Conservation (phyloP, 768 basidiomycete genomes). For the Nidula microcarpa region DNA sequence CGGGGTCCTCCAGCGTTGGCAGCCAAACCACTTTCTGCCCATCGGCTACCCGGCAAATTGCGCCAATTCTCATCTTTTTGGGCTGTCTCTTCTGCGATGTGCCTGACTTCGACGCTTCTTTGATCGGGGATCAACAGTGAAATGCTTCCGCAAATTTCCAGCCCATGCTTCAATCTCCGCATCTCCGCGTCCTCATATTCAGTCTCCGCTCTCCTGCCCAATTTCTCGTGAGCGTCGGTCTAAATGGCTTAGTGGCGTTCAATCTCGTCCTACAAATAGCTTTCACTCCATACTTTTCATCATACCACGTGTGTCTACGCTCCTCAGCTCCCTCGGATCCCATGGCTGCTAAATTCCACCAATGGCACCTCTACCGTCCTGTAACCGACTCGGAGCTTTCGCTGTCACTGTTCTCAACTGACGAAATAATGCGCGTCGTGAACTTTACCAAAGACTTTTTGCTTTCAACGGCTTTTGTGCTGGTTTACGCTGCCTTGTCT, state of each 20-base stretch:
- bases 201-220: slow-evolving; percentile 14
- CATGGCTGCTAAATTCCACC: slow-evolving; percentile 9
- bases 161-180: slow-evolving; percentile 22
- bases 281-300: slow-evolving; percentile 8
- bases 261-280: slow-evolving; percentile 18
- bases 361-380: slow-evolving; percentile 6
- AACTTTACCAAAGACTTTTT: too few relatives aligned
- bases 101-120: slow-evolving; percentile 33
- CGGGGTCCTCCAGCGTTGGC: slow-evolving; percentile 2
- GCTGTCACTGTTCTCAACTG: too few relatives aligned
- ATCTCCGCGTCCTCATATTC: slow-evolving; percentile 11
- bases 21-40: slow-evolving; percentile 4
- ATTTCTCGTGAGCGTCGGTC: slow-evolving; percentile 11
- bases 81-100: slow-evolving; percentile 8
- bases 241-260: slow-evolving; percentile 35
- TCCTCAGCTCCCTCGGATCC: slow-evolving; percentile 14
- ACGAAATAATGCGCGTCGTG: too few relatives aligned
- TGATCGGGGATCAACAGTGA: slow-evolving; percentile 61
- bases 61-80: slow-evolving; percentile 26
- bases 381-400: too few relatives aligned
- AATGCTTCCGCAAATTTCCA: slow-evolving; percentile 28
- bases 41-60: slow-evolving; percentile 27
- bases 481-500: too few relatives aligned
- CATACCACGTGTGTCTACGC: slow-evolving; percentile 8
- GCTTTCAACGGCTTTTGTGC: too few relatives aligned